Conservation (phyloP, 1,284 basidiomycete species). For the Moesziomyces antarcticus region DNA sequence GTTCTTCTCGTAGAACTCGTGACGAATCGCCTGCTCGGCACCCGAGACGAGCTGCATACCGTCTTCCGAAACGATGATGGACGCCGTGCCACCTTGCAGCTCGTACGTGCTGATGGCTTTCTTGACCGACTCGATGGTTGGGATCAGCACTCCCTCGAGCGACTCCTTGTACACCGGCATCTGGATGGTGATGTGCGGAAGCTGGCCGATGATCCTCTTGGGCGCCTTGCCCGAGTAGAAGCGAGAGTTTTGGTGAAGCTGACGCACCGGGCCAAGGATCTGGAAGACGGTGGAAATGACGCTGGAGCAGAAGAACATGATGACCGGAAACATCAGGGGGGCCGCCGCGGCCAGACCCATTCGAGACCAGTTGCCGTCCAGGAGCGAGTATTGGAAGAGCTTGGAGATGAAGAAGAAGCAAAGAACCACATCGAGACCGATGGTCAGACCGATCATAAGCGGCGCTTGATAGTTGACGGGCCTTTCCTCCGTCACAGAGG, state of each 20-base stretch:
- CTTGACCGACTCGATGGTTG: slow-evolving; percentile 82
- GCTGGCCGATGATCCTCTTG: slow-evolving; percentile 75
- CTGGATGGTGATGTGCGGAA: slow-evolving; percentile 80
- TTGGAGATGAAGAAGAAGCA: slow-evolving; percentile 74
- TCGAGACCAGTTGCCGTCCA: slow-evolving; percentile 76
- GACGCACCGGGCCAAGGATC: slow-evolving; percentile 73
- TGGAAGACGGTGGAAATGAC: slow-evolving; percentile 69
- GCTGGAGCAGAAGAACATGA: slow-evolving; percentile 75
- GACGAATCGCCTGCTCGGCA: slow-evolving; percentile 76
- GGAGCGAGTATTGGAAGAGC: slow-evolving; percentile 76
- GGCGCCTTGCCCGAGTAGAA: slow-evolving; percentile 69
- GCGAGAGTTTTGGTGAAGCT: slow-evolving; percentile 71
- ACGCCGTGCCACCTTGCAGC: slow-evolving; percentile 80
- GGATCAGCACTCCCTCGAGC: slow-evolving; percentile 71
- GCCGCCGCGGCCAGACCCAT: slow-evolving; percentile 74
- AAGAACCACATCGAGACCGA: slow-evolving; percentile 69
- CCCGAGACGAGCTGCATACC: slow-evolving; percentile 76
- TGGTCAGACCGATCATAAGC: slow-evolving; percentile 78
- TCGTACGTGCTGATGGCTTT: slow-evolving; percentile 87
- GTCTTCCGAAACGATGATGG: slow-evolving; percentile 81
- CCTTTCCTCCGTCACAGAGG: slow-evolving; percentile 40
- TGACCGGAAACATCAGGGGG: slow-evolving; percentile 76
- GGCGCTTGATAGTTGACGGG: slow-evolving; percentile 81
- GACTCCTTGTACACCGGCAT: slow-evolving; percentile 80
- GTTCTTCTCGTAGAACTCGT: slow-evolving; percentile 78